Conservation (phyloP, 2,329 filamentous ascomycete species). For the Aspergillus sp. region DNA sequence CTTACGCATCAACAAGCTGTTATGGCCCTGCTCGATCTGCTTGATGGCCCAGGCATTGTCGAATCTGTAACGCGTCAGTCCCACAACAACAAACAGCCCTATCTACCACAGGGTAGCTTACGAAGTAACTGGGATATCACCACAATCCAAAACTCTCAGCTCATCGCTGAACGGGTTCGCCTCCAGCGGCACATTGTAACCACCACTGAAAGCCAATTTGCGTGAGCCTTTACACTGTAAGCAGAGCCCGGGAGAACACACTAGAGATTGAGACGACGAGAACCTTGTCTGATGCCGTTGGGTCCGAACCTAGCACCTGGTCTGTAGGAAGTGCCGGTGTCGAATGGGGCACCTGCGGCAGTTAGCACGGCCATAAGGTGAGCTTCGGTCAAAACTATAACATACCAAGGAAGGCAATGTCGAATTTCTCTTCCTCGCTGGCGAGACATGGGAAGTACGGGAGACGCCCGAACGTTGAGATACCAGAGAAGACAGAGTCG, state of each 20-base stretch:
- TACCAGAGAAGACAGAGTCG: conserved; percentile 85
- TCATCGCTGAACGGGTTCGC: conserved; percentile 81
- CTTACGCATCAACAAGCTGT: conserved; percentile 67
- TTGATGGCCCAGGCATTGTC: conserved; percentile 79
- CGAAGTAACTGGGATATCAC: conserved; percentile 82
- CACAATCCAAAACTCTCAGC: conserved; percentile 78
- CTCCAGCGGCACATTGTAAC: conserved; percentile 78
- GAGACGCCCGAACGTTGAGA: conserved; percentile 79
- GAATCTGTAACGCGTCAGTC: conserved; percentile 53
- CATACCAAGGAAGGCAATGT: conserved; percentile 80
- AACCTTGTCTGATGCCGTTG: conserved; percentile 82
- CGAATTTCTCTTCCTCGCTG: conserved; percentile 69
- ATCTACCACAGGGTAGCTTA: conserved; percentile 44
- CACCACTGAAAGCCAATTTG: conserved; percentile 64
- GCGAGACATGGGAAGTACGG: conserved; percentile 75
- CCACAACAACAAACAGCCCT: neutral
- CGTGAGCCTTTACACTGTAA: conserved; percentile 41
- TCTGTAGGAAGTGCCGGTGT: conserved; percentile 81
- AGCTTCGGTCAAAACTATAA: conserved; percentile 53
- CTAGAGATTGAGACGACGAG: conserved; percentile 82
- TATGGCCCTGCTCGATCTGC: conserved; percentile 84
- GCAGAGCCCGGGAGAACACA: conserved; percentile 51
- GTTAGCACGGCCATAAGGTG: neutral
- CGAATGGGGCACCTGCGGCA: conserved; percentile 70
- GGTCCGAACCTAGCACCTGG: conserved; percentile 83